These are phyloP conservation scores for Xylariaceae sp. DNA, from an alignment of 2,329 filamentous ascomycete species.

Conservation along the genomic window DNA sequence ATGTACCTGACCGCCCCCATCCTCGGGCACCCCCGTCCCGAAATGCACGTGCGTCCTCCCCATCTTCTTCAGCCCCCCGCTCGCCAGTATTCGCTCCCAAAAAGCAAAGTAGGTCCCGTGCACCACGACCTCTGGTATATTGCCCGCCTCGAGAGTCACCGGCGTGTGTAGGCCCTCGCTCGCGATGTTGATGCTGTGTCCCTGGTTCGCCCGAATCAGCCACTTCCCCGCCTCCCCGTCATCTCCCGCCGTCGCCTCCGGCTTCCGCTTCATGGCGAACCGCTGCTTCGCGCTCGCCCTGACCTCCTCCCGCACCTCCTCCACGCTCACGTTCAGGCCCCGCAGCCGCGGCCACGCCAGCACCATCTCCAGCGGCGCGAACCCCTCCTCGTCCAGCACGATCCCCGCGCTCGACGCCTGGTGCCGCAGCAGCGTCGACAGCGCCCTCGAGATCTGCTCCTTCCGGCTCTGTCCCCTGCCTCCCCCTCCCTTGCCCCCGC, in stretches of 20 bases:
- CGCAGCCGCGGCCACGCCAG: constrained; percentile 56
- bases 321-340: constrained; percentile 68
- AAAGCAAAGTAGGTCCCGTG: constrained; percentile 86
- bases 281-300: constrained; percentile 82
- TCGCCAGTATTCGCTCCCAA: constrained; percentile 69
- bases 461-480: constrained; percentile 31
- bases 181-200: constrained; percentile 77
- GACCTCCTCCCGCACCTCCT: constrained; percentile 68
- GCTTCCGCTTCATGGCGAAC: constrained; percentile 67
- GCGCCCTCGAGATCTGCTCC: constrained; percentile 47
- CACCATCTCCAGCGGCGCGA: constrained; percentile 52
- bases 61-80: constrained; percentile 79
- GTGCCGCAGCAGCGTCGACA: constrained; percentile 52
- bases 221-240: constrained; percentile 57
- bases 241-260: constrained; percentile 15
- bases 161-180: constrained; percentile 67
- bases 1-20: constrained; percentile 18
- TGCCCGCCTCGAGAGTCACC: constrained; percentile 53
- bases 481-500: not conserved
- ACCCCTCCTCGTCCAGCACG: constrained; percentile 55
- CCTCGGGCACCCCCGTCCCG: constrained; percentile 63
- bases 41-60: constrained; percentile 86
- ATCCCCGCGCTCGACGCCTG: constrained; percentile 55
- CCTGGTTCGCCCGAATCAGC: constrained; percentile 92
- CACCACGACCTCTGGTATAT: constrained; percentile 64